phyloP scores from a whole-genome alignment of 306 rosid species.

The Acacia confusa region DNA sequence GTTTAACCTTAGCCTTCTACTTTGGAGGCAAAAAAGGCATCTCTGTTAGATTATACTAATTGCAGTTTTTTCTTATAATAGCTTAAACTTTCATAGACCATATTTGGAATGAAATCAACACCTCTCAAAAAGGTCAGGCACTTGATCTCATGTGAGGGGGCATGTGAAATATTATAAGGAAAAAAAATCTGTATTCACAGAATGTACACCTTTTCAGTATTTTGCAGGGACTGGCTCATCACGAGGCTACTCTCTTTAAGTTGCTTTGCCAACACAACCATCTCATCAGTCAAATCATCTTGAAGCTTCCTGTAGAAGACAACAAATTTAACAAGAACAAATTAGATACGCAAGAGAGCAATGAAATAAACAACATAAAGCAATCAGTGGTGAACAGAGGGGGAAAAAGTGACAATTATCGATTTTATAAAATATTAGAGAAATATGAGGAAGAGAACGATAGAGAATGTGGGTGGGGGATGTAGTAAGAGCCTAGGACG shows the following conservation, averaged over 20 bases:
- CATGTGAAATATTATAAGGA: background rate
- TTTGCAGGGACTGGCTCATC: conserved; percentile 77
- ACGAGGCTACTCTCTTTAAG: conserved; percentile 89
- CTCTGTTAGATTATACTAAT: background rate
- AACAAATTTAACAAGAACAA: conserved; percentile 18
- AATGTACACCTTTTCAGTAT: conserved; percentile 71
- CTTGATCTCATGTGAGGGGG: background rate
- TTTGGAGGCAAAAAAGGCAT: background rate
- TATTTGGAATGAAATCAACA: background rate
- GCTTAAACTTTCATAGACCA: background rate
- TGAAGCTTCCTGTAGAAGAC: conserved; percentile 65
- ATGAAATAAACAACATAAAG: conserved; percentile 1
- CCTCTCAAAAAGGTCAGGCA: background rate
- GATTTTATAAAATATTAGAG: background rate
- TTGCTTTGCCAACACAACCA: conserved; percentile 89
- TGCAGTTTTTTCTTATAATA: background rate
- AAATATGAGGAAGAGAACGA: background rate
- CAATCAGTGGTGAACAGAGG: background rate
- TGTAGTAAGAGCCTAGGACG: background rate
- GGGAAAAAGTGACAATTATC: conserved; percentile 8
- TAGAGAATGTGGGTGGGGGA: background rate
- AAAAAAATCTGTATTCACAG: background rate
- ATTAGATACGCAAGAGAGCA: background rate
- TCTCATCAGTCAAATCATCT: conserved; percentile 93
- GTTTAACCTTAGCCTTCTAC: no score